Evolutionary conservation across 305 asterid genomes (phyloP).

Genomic region (Fraxinus latifolia): DNA sequence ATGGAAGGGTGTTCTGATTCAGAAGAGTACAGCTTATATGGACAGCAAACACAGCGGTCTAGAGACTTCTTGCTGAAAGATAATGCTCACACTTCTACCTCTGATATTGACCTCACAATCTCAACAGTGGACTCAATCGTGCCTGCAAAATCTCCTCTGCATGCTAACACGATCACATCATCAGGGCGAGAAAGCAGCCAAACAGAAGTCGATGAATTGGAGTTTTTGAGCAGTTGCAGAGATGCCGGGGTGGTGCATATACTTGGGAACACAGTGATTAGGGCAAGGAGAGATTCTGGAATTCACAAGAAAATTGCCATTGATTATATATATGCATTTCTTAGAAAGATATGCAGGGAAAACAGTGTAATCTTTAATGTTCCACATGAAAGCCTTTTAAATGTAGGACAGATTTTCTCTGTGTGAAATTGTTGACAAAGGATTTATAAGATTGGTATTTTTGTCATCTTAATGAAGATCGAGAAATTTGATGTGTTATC

Average conservation of each 20-base stretch:
- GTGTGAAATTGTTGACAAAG: constrained; percentile 41
- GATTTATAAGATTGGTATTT: not conserved
- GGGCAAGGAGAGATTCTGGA: constrained; percentile 78
- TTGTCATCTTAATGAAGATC: not conserved
- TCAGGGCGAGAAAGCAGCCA: constrained; percentile 54
- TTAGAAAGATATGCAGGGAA: constrained; percentile 96
- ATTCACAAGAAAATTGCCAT: constrained; percentile 69
- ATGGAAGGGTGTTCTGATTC: constrained; percentile 97
- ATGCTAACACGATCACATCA: constrained; percentile 34
- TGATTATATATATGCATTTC: constrained; percentile 85
- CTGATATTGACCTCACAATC: constrained; percentile 42
- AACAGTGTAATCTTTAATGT: constrained; percentile 86
- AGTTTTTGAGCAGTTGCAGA: constrained; percentile 64
- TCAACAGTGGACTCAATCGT: constrained; percentile 68
- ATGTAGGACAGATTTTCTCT: constrained; percentile 87
- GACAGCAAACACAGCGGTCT: constrained; percentile 67
- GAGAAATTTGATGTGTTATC: not conserved
- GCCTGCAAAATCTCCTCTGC: constrained; percentile 48
- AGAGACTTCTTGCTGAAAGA: constrained; percentile 36
- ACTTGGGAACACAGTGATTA: constrained; percentile 79
- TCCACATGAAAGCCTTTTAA: constrained; percentile 92
- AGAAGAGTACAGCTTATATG: constrained; percentile 75
- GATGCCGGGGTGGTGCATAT: constrained; percentile 96
- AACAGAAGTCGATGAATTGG: constrained; percentile 70
- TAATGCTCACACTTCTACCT: constrained; percentile 32